Base-by-base conservation (phyloP, 2,329 filamentous ascomycete species). In the Neocatenulostroma microsporum region DNA sequence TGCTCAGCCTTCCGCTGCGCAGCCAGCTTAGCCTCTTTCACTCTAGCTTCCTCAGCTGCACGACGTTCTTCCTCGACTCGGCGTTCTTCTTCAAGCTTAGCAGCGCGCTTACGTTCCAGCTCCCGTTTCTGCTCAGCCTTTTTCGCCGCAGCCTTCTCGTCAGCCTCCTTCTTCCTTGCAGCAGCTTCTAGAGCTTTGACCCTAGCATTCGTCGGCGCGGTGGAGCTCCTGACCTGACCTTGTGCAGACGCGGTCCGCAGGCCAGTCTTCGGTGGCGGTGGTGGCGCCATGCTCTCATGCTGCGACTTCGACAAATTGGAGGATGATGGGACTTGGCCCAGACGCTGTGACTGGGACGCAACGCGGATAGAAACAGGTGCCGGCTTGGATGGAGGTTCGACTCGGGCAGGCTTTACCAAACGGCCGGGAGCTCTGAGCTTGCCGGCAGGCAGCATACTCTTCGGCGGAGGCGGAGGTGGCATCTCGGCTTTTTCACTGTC, bases 61-160 rank as follows among this genome's bases (percentile, higher is more conserved):
- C 56, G 62, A 17, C 56, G 51, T 39, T 62, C 59, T 37, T 61
- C 54, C 37, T 63, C 61, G 9, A 45, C 50, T 8, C 53, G 49
- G 24, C 57, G 56, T 21, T 64, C 60, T 50, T 82, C 75, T 48
- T 84, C 80, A 42, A 82, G 78, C 48, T 81, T 78, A 12, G 74
- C 76, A 32, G 76, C 75, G 41, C 82, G 74, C 63, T 87, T 86
- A 31, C 82, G 78, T 56, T 94, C 86, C 23, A 83, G 66, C 51
- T 93, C 84, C 12, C 79, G 74, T 62, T 93, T 94, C 24, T 82
- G 79, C 14, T 93, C 84, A 7, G 80, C 79, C 54, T 85, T 89
- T 32, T 80, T 77, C 51, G 87, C 80, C 11, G 78, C 76, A 46
- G 87, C 84, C 31, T 79, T 77, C 55, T 93, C 85, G 50, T 94